These are phyloP conservation scores for Vigna reflexopilosa DNA, from an alignment of 306 rosid genomes.

Conservation along the genomic window DNA sequence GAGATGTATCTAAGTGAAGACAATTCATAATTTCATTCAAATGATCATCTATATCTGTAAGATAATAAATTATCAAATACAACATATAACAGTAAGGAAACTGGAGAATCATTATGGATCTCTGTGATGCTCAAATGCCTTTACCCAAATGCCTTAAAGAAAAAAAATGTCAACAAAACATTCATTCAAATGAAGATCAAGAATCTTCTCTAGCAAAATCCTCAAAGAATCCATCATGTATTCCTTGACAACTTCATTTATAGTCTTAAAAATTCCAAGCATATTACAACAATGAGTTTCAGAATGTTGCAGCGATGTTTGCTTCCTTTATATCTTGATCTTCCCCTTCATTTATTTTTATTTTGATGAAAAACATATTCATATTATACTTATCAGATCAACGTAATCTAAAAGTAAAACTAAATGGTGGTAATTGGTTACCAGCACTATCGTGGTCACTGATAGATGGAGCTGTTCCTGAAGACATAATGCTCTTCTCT, in stretches of 20 bases:
- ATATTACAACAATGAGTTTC: background rate
- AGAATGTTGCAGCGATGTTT: background rate
- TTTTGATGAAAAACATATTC: background rate
- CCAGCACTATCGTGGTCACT: background rate
- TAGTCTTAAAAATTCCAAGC: background rate
- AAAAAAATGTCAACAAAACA: background rate
- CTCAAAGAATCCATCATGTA: constrained; percentile 1
- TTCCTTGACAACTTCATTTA: background rate
- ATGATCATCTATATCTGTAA: background rate
- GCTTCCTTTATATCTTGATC: background rate
- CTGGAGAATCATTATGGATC: constrained; percentile 17
- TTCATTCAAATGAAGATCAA: constrained; percentile 12
- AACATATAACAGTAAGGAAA: constrained; percentile 28
- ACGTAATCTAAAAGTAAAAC: background rate
- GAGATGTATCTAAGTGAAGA: constrained; percentile 40
- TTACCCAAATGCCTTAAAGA: background rate
- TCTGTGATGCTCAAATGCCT: constrained; percentile 21
- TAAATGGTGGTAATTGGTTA: background rate
- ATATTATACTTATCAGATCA: background rate
- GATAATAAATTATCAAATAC: constrained; percentile 2
- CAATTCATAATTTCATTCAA: constrained; percentile 35
- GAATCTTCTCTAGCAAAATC: constrained; percentile 17
- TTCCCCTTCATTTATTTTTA: background rate
- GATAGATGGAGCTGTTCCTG: constrained; percentile 5
- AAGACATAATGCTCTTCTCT: constrained; percentile 23